phyloP scores from a whole-genome alignment of 768 basidiomycete species.

The Xerocomellus intermedius region DNA sequence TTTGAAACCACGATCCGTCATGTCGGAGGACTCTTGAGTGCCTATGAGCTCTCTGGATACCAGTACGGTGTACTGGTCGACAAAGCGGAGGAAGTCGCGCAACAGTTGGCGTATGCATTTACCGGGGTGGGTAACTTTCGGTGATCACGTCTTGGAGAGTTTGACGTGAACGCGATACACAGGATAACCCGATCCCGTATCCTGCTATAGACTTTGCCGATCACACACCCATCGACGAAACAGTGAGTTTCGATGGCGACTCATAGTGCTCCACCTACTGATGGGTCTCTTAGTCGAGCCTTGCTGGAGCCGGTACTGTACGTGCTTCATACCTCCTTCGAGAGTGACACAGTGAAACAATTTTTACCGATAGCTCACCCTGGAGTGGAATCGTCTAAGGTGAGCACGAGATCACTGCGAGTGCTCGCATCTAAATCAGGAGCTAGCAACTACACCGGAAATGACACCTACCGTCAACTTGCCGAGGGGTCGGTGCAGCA shows the following conservation, averaged over 20 bases:
- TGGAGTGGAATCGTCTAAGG: conserved; percentile 59
- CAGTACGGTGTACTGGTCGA: conserved; percentile 49
- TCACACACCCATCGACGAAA: conserved; percentile 28
- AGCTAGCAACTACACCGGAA: conserved; percentile 48
- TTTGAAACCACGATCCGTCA: conserved; percentile 81
- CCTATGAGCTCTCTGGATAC: conserved; percentile 64
- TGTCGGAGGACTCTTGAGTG: conserved; percentile 62
- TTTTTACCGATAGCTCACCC: conserved; percentile 40
- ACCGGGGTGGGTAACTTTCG: conserved; percentile 41
- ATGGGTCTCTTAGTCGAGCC: conserved; percentile 40
- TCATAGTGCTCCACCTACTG: background rate
- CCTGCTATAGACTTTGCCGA: conserved; percentile 37
- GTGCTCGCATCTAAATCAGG: background rate
- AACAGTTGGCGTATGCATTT: conserved; percentile 65
- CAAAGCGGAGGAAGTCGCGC: conserved; percentile 62
- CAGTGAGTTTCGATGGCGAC: conserved; percentile 27
- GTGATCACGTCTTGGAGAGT: background rate
- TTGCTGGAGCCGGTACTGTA: conserved; percentile 46
- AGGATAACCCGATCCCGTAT: conserved; percentile 42
- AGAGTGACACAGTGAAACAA: background rate
- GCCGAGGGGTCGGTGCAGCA: conserved; percentile 51
- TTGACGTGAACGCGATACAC: background rate
- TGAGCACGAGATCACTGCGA: background rate
- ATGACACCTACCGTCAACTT: conserved; percentile 57
- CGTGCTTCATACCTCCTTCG: conserved; percentile 6